A percentile compares a stretch with the other conserved stretches of the same genome.
phyloP scores from a whole-genome alignment of 441 rosid species.

The Francoa sonchifolia region DNA sequence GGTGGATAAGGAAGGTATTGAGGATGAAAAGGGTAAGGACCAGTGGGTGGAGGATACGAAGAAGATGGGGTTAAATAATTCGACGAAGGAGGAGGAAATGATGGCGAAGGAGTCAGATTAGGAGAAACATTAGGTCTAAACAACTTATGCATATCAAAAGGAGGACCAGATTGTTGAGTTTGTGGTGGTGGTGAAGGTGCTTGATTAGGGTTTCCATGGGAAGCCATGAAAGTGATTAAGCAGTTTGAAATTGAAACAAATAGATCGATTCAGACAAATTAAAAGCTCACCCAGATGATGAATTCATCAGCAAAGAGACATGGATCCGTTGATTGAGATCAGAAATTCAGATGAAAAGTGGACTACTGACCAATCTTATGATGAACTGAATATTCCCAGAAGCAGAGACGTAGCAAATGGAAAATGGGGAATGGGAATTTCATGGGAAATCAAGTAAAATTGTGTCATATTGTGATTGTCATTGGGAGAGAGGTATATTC shows the following conservation, averaged over 20 bases:
- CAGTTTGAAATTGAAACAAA: too few species aligned
- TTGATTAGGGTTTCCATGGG: conserved; percentile 20
- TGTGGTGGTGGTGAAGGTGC: conserved; percentile 10
- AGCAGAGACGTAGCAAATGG: not conserved
- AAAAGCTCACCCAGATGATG: too few species aligned
- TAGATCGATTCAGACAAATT: too few species aligned
- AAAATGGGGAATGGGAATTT: not conserved
- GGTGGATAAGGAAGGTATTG: conserved; percentile 26
- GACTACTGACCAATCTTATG: not conserved
- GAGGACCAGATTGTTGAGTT: not conserved
- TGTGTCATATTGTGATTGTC: too few species aligned
- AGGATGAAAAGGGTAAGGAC: conserved; percentile 34
- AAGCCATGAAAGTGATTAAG: conserved; percentile 17
- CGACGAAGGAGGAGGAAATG: conserved; percentile 12
- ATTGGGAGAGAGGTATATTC: too few species aligned
- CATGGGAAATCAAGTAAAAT: too few species aligned
- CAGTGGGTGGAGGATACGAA: conserved; percentile 45
- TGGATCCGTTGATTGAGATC: conserved; percentile 12
- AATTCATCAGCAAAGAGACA: conserved; percentile 1
- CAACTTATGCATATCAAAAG: conserved; percentile 27
- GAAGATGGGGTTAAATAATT: conserved; percentile 34
- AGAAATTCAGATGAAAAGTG: not conserved
- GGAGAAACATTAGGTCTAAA: conserved; percentile 32
- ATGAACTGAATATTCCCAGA: too few species aligned
- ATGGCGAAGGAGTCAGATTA: conserved; percentile 21